These are phyloP conservation scores for Rutstroemia sp. DNA, from an alignment of 2,329 filamentous ascomycete genomes.

Conservation along the genomic window DNA sequence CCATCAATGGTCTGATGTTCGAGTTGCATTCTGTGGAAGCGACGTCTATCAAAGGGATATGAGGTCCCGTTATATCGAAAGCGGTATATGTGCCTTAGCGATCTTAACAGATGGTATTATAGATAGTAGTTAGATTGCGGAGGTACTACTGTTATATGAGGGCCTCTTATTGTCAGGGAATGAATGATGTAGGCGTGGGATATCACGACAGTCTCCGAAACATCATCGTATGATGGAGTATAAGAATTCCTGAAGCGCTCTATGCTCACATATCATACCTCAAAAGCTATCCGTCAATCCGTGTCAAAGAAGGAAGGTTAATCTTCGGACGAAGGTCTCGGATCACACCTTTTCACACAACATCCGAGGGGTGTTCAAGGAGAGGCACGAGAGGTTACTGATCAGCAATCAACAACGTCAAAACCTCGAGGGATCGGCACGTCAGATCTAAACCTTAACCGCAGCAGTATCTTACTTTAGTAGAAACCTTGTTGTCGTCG, in stretches of 20 bases:
- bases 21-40: neutral
- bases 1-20: neutral
- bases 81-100: neutral
- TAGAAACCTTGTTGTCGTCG: neutral
- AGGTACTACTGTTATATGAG: neutral
- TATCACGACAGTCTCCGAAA: neutral
- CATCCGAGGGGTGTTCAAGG: too few species aligned
- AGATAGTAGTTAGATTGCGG: neutral
- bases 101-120: neutral
- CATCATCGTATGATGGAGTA: neutral
- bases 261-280: too few species aligned
- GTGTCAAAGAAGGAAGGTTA: too few species aligned
- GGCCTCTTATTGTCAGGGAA: neutral
- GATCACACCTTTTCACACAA: too few species aligned
- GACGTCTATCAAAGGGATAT: neutral
- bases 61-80: neutral
- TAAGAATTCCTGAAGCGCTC: neutral
- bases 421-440: neutral
- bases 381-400: too few species aligned
- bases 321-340: too few species aligned
- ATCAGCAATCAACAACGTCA: too few species aligned
- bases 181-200: neutral
- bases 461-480: neutral
- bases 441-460: neutral
- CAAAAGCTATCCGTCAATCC: too few species aligned